phyloP scores from a whole-genome alignment of 139 green algal species.

The Coelastrella sp. region DNA sequence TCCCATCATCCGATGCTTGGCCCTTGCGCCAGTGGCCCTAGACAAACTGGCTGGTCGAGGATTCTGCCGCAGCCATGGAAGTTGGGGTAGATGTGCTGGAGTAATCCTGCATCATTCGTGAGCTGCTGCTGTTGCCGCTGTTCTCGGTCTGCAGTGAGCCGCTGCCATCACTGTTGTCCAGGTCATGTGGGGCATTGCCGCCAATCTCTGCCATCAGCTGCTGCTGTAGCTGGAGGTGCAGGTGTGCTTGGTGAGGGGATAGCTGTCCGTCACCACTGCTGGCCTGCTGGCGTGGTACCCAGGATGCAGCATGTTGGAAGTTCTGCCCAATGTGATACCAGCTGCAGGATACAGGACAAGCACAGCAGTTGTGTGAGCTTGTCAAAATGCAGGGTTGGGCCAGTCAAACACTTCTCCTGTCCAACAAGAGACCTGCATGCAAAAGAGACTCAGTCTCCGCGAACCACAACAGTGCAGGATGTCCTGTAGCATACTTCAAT shows the following conservation, averaged over 20 bases:
- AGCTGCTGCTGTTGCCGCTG: background rate
- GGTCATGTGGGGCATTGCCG: background rate
- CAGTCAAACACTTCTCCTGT: no score
- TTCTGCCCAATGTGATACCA: slow-evolving; percentile 19
- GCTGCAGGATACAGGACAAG: background rate
- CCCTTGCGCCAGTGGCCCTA: no score
- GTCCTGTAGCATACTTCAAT: no score
- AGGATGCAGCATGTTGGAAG: background rate
- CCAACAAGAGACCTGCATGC: no score
- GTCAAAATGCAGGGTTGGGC: no score
- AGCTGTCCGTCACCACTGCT: background rate
- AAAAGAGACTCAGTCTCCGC: no score
- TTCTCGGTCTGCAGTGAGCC: background rate
- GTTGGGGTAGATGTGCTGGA: background rate
- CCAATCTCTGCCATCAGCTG: background rate
- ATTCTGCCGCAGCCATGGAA: no score
- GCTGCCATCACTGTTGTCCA: background rate
- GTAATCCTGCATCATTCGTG: background rate
- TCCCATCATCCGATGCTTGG: no score
- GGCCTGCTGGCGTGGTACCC: background rate
- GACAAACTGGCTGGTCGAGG: no score
- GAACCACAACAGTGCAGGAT: no score
- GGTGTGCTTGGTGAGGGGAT: background rate
- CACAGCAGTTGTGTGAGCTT: no score
- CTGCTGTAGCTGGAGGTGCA: slow-evolving; percentile 16